These are phyloP conservation scores for Kodamaea suecica DNA, from an alignment of 1,139 yeast species.

Conservation along the genomic window DNA sequence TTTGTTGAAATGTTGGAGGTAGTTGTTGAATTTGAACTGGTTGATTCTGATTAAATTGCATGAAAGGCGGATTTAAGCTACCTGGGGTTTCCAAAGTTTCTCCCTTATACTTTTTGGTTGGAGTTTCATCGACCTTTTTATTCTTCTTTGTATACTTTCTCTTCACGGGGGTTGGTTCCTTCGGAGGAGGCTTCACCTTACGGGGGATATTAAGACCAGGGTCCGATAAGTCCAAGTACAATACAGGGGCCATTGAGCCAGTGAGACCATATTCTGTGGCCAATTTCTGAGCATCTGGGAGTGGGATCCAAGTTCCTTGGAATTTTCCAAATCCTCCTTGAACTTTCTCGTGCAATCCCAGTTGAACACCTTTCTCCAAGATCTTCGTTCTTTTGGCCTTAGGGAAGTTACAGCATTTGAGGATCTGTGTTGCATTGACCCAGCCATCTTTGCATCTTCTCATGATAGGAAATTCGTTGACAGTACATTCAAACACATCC, in stretches of 20 bases:
- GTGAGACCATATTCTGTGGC: slow-evolving; percentile 54
- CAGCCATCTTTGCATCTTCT: slow-evolving; percentile 86
- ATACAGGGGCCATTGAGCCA: slow-evolving; percentile 54
- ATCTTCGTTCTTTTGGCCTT: slow-evolving; percentile 92
- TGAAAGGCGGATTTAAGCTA: slow-evolving; percentile 11
- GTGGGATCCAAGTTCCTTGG: slow-evolving; percentile 97
- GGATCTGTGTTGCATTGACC: slow-evolving; percentile 97
- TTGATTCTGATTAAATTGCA: slow-evolving; percentile 12
- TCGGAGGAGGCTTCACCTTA: slow-evolving; percentile 42
- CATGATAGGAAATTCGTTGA: slow-evolving; percentile 87
- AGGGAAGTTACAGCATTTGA: slow-evolving; percentile 92
- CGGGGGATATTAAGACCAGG: slow-evolving; percentile 47
- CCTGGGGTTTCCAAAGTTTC: slow-evolving; percentile 13
- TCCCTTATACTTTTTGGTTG: slow-evolving; percentile 35
- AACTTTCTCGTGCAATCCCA: slow-evolving; percentile 83
- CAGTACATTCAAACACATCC: slow-evolving; percentile 82
- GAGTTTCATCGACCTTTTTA: slow-evolving; percentile 34
- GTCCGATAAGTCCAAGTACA: slow-evolving; percentile 48
- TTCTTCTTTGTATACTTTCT: slow-evolving; percentile 40
- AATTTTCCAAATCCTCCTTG: slow-evolving; percentile 98
- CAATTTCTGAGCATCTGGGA: slow-evolving; percentile 53
- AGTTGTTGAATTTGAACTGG: slow-evolving; percentile 13
- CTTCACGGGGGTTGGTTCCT: slow-evolving; percentile 45
- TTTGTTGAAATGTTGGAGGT: slow-evolving; percentile 27
- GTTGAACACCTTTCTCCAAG: slow-evolving; percentile 86